A percentile compares a stretch with the other conserved stretches of the same genome.
Conservation (phyloP, 2,329 filamentous ascomycete genomes). For the Alternaria rosae region DNA sequence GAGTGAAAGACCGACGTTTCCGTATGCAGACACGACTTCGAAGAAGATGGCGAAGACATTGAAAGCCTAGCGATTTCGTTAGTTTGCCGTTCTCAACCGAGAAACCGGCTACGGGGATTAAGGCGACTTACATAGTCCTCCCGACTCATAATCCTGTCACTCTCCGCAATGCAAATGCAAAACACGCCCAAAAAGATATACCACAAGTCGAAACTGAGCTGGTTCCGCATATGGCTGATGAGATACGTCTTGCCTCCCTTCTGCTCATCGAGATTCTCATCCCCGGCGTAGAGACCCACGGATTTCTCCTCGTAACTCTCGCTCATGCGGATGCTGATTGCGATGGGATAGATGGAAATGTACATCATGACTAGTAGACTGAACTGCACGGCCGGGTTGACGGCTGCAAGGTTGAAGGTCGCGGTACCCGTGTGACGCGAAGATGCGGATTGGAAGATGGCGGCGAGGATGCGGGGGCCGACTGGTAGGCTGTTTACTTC, state of each 20-base stretch:
- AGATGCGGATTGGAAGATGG: conserved; percentile 86
- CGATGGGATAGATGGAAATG: conserved; percentile 95
- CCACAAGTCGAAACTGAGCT: conserved; percentile 97
- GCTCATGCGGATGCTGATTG: conserved; percentile 90
- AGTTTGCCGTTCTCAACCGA: not conserved
- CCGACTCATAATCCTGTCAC: conserved; percentile 68
- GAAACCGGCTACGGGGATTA: not conserved
- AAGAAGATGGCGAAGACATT: conserved; percentile 57
- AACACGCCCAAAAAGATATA: conserved; percentile 95
- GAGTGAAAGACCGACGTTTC: conserved; percentile 89
- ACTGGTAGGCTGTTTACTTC: conserved; percentile 72
- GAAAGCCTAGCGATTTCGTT: conserved; percentile 41
- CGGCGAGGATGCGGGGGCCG: conserved; percentile 80
- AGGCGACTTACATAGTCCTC: conserved; percentile 54
- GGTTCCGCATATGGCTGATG: conserved; percentile 86
- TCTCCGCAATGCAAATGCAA: conserved; percentile 89
- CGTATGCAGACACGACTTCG: conserved; percentile 58
- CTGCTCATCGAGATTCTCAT: conserved; percentile 54
- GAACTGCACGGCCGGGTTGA: conserved; percentile 92
- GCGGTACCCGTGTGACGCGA: conserved; percentile 92
- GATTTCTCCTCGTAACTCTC: conserved; percentile 96
- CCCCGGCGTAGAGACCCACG: conserved; percentile 73
- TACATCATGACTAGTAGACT: conserved; percentile 99
- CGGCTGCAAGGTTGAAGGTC: conserved; percentile 74
- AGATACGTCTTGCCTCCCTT: conserved; percentile 75